Conservation (phyloP, 2,329 filamentous ascomycete species). For the Botrytis hyacinthi region DNA sequence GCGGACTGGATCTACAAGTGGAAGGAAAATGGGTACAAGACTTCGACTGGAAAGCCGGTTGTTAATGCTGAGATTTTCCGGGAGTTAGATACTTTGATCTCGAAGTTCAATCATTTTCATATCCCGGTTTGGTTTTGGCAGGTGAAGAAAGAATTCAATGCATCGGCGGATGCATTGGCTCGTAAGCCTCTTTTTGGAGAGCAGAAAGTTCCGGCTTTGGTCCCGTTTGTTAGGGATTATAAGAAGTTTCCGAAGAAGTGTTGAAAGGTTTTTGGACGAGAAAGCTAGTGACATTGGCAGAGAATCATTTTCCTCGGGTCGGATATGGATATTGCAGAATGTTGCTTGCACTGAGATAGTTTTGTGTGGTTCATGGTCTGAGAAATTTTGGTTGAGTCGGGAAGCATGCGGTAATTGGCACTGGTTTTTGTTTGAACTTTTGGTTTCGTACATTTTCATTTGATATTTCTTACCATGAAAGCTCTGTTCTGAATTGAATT, state of each 20-base stretch:
- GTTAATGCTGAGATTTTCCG: slow-evolving; percentile 14
- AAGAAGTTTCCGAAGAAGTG: neutral
- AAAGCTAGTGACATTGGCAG: neutral
- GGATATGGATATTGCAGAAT: neutral
- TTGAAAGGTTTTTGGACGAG: neutral
- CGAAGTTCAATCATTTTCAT: slow-evolving; percentile 3
- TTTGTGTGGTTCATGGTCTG: neutral
- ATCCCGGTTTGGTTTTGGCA: slow-evolving; percentile 24
- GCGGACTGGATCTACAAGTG: slow-evolving; percentile 39
- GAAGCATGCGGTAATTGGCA: neutral
- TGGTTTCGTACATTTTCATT: neutral
- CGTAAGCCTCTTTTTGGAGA: neutral
- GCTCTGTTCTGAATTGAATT: too few relatives aligned
- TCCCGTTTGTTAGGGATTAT: neutral
- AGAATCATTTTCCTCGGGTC: neutral
- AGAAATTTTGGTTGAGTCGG: neutral
- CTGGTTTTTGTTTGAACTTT: too few relatives aligned
- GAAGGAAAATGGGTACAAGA: slow-evolving; percentile 37
- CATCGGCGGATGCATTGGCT: slow-evolving; percentile 18
- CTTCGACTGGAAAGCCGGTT: slow-evolving; percentile 28
- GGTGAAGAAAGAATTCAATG: slow-evolving; percentile 14
- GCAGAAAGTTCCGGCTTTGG: neutral
- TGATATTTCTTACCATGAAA: too few relatives aligned
- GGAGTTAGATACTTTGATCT: slow-evolving; percentile 15
- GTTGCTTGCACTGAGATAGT: too few relatives aligned